phyloP scores from a whole-genome alignment of 129 eudicot species.

The Deinandra increscens region DNA sequence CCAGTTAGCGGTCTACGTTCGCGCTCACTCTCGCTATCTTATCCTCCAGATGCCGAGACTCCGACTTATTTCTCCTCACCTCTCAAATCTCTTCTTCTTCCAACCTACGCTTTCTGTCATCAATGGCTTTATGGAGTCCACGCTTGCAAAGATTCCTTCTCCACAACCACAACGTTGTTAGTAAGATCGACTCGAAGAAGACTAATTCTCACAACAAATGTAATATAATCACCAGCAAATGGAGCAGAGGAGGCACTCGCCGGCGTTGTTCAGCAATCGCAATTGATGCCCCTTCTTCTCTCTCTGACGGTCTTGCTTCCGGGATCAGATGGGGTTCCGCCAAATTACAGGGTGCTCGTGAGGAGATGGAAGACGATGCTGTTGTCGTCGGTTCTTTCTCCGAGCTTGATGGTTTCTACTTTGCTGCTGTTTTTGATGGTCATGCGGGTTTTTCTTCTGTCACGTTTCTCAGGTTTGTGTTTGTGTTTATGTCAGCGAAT shows the following conservation, averaged over 20 bases:
- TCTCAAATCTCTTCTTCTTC: background rate
- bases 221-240: constrained; percentile 12
- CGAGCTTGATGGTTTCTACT: constrained; percentile 59
- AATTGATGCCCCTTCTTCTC: constrained; percentile 60
- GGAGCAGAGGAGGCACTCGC: constrained; percentile 28
- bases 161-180: constrained; percentile 34
- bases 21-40: constrained; percentile 14
- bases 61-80: background rate
- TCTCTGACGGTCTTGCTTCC: constrained; percentile 34
- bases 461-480: constrained; percentile 68
- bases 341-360: constrained; percentile 79
- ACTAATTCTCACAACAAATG: background rate
- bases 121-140: constrained; percentile 68
- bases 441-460: constrained; percentile 93
- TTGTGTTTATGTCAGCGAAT: background rate
- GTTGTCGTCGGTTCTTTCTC: constrained; percentile 45
- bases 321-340: constrained; percentile 87
- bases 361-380: constrained; percentile 96
- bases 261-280: constrained; percentile 73
- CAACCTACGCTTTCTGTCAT: constrained; percentile 6
- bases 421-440: constrained; percentile 95
- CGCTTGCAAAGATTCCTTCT: constrained; percentile 62
- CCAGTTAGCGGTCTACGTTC: constrained; percentile 43
- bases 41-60: background rate
- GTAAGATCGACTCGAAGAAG: constrained; percentile 30